Conservation (phyloP, 2,329 filamentous ascomycete genomes). For the Phyllosticta citrichinensis region DNA sequence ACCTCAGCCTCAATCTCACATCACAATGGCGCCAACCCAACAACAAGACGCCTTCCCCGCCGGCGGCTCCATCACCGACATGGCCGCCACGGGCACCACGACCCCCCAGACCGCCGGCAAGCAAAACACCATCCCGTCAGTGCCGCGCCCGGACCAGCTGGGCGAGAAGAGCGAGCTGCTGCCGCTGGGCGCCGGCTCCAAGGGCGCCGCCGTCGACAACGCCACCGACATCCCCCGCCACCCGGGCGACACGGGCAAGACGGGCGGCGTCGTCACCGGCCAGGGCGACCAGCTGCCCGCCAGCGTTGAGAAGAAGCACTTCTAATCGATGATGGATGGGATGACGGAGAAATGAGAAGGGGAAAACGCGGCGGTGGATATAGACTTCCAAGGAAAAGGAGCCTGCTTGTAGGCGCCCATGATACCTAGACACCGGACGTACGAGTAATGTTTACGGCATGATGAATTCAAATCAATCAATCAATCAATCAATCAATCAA, state of each 20-base stretch:
- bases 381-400: too few relatives aligned
- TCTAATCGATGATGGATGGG: too few relatives aligned
- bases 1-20: constrained; percentile 12
- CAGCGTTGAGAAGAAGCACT: constrained; percentile 23
- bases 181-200: constrained; percentile 25
- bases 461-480: neutral
- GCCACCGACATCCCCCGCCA: constrained; percentile 35
- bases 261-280: constrained; percentile 26
- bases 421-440: neutral
- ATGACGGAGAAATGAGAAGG: too few relatives aligned
- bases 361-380: too few relatives aligned
- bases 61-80: constrained; percentile 27
- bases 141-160: constrained; percentile 37
- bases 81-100: constrained; percentile 25
- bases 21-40: constrained; percentile 14
- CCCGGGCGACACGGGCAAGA: constrained; percentile 22
- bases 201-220: constrained; percentile 37
- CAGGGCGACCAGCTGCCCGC: constrained; percentile 23
- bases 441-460: neutral
- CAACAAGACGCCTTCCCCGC: constrained; percentile 12
- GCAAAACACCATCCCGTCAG: constrained; percentile 37
- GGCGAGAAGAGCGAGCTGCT: constrained; percentile 23
- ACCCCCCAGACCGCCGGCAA: constrained; percentile 39
- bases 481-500: neutral
- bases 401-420: too few relatives aligned